phyloP scores from a whole-genome alignment of 306 rosid species.

The Hippophae rhamnoides region DNA sequence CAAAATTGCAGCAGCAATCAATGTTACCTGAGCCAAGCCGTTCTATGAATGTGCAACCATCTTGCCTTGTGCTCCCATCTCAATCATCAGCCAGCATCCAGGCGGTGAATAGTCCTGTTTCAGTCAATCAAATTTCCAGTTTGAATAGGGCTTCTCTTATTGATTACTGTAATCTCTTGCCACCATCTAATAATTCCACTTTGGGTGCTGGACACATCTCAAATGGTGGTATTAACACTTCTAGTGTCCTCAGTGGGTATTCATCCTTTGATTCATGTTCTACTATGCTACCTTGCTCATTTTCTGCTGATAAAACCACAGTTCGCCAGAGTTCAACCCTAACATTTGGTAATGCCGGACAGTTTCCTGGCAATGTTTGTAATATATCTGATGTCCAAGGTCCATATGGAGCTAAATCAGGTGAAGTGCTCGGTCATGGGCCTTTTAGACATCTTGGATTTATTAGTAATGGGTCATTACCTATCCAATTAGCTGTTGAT shows the following conservation, averaged over 20 bases:
- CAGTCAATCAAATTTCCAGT: slow-evolving; percentile 38
- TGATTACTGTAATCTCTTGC: slow-evolving; percentile 39
- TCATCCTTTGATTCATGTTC: slow-evolving; percentile 24
- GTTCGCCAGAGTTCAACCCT: slow-evolving; percentile 26
- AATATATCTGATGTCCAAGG: slow-evolving; percentile 20
- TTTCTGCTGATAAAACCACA: slow-evolving; percentile 18
- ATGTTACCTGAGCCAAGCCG: slow-evolving; percentile 32
- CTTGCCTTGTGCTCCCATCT: slow-evolving; percentile 49
- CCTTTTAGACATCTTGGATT: slow-evolving; percentile 36
- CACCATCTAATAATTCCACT: slow-evolving; percentile 34
- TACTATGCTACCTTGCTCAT: slow-evolving; percentile 24
- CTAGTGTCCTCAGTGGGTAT: slow-evolving; percentile 27
- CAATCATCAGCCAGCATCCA: slow-evolving; percentile 38
- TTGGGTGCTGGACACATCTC: slow-evolving; percentile 26
- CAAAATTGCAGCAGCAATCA: slow-evolving; percentile 26
- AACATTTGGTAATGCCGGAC: slow-evolving; percentile 27
- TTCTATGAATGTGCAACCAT: slow-evolving; percentile 47
- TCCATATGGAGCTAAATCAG: slow-evolving; percentile 23
- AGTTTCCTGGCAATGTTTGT: slow-evolving; percentile 18
- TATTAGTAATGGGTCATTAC: slow-evolving; percentile 39
- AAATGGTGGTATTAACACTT: slow-evolving; percentile 26
- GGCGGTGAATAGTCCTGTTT: slow-evolving; percentile 29
- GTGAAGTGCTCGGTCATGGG: slow-evolving; percentile 31
- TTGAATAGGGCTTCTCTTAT: slow-evolving; percentile 28
- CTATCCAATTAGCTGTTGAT: slow-evolving; percentile 42